Evolutionary conservation across 2,329 filamentous ascomycete genomes (phyloP).

Genomic region (Setomelanomma holmii): DNA sequence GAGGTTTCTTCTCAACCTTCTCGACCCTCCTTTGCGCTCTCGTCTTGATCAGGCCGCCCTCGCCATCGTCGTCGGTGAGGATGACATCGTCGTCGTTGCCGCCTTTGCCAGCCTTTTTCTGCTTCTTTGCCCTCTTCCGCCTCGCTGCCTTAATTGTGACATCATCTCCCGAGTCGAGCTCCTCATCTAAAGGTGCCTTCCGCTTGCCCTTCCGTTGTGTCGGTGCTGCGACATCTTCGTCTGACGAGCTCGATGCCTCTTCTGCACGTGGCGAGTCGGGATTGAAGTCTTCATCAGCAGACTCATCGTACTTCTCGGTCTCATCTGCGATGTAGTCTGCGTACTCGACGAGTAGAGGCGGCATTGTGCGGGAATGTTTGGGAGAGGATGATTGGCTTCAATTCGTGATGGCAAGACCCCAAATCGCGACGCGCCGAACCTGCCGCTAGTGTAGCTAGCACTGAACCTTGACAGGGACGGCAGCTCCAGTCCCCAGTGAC

Average conservation of each 20-base stretch:
- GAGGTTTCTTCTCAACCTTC: constrained; percentile 64
- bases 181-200: constrained; percentile 39
- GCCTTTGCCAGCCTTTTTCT: constrained; percentile 30
- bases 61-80: constrained; percentile 52
- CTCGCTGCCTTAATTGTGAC: constrained; percentile 68
- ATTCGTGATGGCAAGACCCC: not conserved
- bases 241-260: constrained; percentile 60
- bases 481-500: constrained; percentile 21
- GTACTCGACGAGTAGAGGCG: constrained; percentile 27
- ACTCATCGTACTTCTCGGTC: constrained; percentile 64
- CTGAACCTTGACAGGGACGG: constrained; percentile 8
- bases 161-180: constrained; percentile 70
- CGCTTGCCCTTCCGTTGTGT: constrained; percentile 37
- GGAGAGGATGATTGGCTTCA: too few species aligned
- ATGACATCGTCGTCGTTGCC: constrained; percentile 29
- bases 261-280: constrained; percentile 65
- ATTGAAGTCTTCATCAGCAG: constrained; percentile 76
- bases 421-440: constrained; percentile 17
- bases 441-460: constrained; percentile 26
- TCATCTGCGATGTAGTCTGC: constrained; percentile 37
- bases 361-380: too few species aligned
- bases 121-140: constrained; percentile 58
- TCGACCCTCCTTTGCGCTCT: constrained; percentile 72
- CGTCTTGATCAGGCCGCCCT: constrained; percentile 73
- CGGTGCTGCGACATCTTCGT: constrained; percentile 37